Evolutionary conservation across 2,329 filamentous ascomycete species (phyloP).

Genomic region (Alternaria hordeiaustralica): DNA sequence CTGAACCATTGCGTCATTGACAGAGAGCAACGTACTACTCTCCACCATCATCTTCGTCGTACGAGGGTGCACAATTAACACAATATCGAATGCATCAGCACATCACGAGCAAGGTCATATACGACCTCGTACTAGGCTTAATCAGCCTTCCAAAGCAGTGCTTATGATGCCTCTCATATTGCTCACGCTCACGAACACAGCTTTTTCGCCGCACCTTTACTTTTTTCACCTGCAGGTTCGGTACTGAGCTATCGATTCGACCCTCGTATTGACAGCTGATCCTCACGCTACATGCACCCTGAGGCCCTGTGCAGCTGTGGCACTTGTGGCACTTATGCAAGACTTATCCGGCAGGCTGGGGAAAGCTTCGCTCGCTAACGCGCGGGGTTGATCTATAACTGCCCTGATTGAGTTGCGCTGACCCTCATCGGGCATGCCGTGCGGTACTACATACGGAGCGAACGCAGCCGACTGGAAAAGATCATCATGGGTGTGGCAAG

Average conservation of each 20-base stretch:
- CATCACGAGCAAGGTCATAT: not conserved
- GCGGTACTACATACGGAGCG: constrained; percentile 11
- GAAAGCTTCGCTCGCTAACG: constrained; percentile 18
- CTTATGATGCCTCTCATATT: constrained; percentile 20
- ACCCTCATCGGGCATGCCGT: constrained; percentile 10
- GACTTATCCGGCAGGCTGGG: constrained; percentile 16
- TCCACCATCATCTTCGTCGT: not conserved
- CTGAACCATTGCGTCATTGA: constrained; percentile 1
- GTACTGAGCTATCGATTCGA: constrained; percentile 16
- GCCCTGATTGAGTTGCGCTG: constrained; percentile 10
- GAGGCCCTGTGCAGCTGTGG: constrained; percentile 11
- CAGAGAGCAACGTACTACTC: not conserved
- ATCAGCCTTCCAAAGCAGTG: constrained; percentile 12
- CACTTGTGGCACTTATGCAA: constrained; percentile 8
- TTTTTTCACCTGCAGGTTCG: constrained; percentile 7
- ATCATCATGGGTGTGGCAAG: constrained; percentile 15
- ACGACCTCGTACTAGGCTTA: constrained; percentile 13
- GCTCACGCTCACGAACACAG: constrained; percentile 9
- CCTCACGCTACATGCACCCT: constrained; percentile 2
- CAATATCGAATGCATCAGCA: not conserved
- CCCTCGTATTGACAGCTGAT: constrained; percentile 11
- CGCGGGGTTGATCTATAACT: constrained; percentile 22
- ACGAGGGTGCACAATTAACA: not conserved
- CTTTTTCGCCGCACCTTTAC: not conserved
- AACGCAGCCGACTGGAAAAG: not conserved